Conservation (phyloP, 2,329 filamentous ascomycete genomes). For the Ceratocystiopsis brevicomis region DNA sequence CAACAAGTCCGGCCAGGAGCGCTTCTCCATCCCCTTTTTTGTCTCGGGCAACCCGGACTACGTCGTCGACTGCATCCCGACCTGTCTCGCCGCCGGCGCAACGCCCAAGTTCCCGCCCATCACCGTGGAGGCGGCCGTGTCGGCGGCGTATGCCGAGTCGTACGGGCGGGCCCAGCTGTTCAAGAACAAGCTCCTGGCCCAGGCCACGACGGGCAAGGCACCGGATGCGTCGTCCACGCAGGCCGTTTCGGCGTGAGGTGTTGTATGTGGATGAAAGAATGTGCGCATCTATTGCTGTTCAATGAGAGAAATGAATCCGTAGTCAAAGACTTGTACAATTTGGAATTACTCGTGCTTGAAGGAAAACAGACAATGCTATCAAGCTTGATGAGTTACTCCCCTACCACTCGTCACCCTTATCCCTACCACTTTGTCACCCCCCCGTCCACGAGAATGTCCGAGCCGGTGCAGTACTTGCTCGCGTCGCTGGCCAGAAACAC, state of each 20-base stretch:
- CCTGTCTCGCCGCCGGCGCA: conserved; percentile 16
- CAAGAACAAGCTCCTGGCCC: not conserved
- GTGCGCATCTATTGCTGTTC: too few species aligned
- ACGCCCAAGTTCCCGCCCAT: conserved; percentile 15
- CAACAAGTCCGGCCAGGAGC: conserved; percentile 25
- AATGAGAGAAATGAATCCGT: too few species aligned
- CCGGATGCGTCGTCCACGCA: too few species aligned
- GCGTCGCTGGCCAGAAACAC: conserved; percentile 43
- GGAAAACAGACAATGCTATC: too few species aligned
- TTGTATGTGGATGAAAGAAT: too few species aligned
- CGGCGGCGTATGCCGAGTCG: conserved; percentile 5
- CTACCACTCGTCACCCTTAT: too few species aligned
- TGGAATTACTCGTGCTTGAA: too few species aligned
- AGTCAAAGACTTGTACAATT: too few species aligned
- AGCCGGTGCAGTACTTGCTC: conserved; percentile 19
- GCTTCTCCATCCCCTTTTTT: conserved; percentile 37
- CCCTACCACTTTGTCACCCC: conserved; percentile 9
- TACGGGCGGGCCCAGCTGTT: conserved; percentile 6
- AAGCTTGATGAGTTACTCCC: too few species aligned
- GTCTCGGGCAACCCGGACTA: conserved; percentile 22
- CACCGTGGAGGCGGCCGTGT: conserved; percentile 13
- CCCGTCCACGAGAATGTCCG: conserved; percentile 7
- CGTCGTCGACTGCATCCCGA: conserved; percentile 18
- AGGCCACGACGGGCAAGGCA: too few species aligned
- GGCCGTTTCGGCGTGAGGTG: too few species aligned